Conservation (phyloP, 108 stramenopile genomes). For the Epithemia pelagica region DNA sequence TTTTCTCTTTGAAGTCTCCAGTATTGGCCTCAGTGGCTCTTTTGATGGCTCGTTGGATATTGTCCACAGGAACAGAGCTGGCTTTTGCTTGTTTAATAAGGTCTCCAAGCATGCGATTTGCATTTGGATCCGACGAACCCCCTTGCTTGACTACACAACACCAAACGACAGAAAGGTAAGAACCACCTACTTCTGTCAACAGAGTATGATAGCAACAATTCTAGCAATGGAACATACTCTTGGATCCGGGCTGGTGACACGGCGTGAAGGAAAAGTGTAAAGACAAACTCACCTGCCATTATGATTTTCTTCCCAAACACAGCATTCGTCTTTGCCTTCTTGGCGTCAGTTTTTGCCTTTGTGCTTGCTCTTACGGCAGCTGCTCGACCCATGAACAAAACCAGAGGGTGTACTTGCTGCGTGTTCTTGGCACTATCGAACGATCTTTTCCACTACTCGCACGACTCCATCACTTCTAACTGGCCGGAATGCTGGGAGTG, state of each 20-base stretch:
- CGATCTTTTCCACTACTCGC: too few relatives aligned
- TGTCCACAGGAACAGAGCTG: conserved; percentile 33
- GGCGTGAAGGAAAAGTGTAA: too few relatives aligned
- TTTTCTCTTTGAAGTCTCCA: conserved; percentile 74
- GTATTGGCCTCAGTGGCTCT: conserved; percentile 67
- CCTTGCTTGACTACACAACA: conserved; percentile 56
- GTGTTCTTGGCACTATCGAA: too few relatives aligned
- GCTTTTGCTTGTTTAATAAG: conserved; percentile 82
- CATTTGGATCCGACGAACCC: conserved; percentile 68
- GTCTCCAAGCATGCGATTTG: conserved; percentile 61
- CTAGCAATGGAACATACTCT: too few relatives aligned
- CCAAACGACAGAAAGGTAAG: too few relatives aligned
- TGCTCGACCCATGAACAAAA: conserved; percentile 83
- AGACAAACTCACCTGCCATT: too few relatives aligned
- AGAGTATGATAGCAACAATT: too few relatives aligned
- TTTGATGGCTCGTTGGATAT: conserved; percentile 86
- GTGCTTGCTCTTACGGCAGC: conserved; percentile 84
- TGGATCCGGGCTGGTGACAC: too few relatives aligned
- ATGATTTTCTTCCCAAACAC: conserved; percentile 85
- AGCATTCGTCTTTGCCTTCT: conserved; percentile 82
- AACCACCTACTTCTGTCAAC: too few relatives aligned
- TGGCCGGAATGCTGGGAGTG: too few relatives aligned
- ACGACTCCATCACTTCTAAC: too few relatives aligned
- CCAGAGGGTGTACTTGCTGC: conserved; percentile 3
- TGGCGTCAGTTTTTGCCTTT: conserved; percentile 80